Evolutionary conservation across 805 yeast genomes (phyloP).

Genomic region (Wickerhamiella australiensis): DNA sequence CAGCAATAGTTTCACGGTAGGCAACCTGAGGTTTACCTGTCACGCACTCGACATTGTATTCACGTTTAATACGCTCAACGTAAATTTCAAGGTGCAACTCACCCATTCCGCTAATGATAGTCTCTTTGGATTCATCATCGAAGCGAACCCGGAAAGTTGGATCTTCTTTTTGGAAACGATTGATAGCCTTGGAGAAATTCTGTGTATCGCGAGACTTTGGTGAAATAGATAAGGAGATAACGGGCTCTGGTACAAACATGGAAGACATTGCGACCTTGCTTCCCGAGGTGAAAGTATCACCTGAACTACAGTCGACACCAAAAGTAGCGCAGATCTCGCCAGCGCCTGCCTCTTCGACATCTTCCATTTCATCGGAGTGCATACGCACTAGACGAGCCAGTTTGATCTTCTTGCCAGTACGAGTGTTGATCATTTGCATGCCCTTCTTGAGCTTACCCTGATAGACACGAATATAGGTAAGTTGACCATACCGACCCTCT

Average conservation of each 20-base stretch:
- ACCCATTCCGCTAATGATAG: conserved; percentile 95
- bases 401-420: conserved; percentile 86
- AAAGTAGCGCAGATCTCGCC: conserved; percentile 99
- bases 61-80: conserved; percentile 96
- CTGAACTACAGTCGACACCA: conserved; percentile 98
- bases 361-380: conserved; percentile 99
- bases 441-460: conserved; percentile 94
- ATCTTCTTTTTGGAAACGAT: conserved; percentile 96
- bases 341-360: conserved; percentile 85
- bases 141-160: conserved; percentile 92
- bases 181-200: conserved; percentile 91
- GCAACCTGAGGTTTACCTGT: conserved; percentile 98
- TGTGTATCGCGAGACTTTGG: conserved; percentile 81
- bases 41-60: conserved; percentile 85
- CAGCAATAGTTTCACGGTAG: conserved; percentile 81
- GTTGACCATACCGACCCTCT: conserved; percentile 96
- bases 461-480: conserved; percentile 91
- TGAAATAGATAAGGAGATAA: conserved; percentile 77
- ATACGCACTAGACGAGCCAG: conserved; percentile 89
- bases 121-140: conserved; percentile 86
- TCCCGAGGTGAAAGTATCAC: conserved; percentile 93
- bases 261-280: conserved; percentile 82
- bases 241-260: conserved; percentile 98
- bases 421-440: conserved; percentile 71
- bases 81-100: conserved; percentile 94